Evolutionary conservation across 2,329 filamentous ascomycete genomes (phyloP), one percentile per base, ranked within the genome.

Genomic region (Pseudopyrenochaeta lycopersici): DNA sequence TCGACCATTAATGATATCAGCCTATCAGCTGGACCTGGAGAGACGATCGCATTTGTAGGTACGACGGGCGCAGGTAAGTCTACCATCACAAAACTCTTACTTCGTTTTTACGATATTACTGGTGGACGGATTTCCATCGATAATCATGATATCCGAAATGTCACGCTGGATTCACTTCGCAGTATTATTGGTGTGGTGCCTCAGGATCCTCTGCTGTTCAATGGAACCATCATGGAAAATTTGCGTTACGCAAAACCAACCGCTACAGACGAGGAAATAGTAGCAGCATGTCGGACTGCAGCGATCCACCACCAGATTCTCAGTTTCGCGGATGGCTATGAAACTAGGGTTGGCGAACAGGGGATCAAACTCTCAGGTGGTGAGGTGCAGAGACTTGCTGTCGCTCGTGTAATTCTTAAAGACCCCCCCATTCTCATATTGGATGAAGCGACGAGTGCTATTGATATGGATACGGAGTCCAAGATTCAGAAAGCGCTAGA

Each of bases 381-480:
- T 18, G 85, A 88, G 68, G 71, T 86, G 14, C 86, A 89, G 63
- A 82, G 86, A 40, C 79, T 88, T 14, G 85, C 86, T 5, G 88
- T 88, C 67, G 86, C 86, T n/a, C 85, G 91, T 2, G 88, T 90
- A 10, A 80, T 92, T 46, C 84, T 94, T 70, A 92, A 92, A 75
- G 84, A 84, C 54, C 88, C 90, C 0, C 89, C 92, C 63, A 82
- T 96, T 39, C 82, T 96, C 4, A 87, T 96, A 11, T 82, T 96
- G 1, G 92, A 96, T 66, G 92, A 96, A 77, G 88, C 92, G 0
- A 95, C 93, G 56, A 90, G 89, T 48, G 90, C 91, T 43, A 90
- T 96, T 84, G 88, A 93, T 56, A 86, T 89, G 38, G 81, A 80
- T 0, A 88, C 85, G 0, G 86, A 89, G 70, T 80, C 84, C 50